Base-by-base conservation (phyloP, 805 yeast genomes). In the Pichia gijzeniarum region DNA sequence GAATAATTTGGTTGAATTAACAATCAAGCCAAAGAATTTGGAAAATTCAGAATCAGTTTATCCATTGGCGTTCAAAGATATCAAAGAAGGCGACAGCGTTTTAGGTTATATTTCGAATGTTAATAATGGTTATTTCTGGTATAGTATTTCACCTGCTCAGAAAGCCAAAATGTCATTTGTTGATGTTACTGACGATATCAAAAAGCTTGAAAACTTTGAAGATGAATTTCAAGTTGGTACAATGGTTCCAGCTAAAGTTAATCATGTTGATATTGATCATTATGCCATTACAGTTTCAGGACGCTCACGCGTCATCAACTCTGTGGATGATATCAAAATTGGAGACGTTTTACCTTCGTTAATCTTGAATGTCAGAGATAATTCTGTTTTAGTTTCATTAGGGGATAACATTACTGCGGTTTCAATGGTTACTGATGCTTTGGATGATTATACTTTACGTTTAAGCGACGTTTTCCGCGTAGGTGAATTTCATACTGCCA, bases 361-460 rank as follows among this genome's bases (percentile, higher is more conserved):
- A 57, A 69, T 88, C 13, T 57, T 77, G 44, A 79, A 73, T 53
- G 74, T 84, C 2, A 67, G 73, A 43, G 82, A 77, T 12, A 71
- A 74, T 36, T 78, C 72, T 53, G 80, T 86, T 35, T 63, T 84
- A 53, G 82, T 87, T 36, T 85, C 83, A 49, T 64, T 88, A 38
- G 85, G 88, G n/a, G 71, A 72, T 30, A 72, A 70, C 38, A 69
- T 82, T 9, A 71, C 73, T 30, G 90, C 84, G 3, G 71, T 81
- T 44, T 73, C 93, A 3, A 79, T 74, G 57, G 75, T 83, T 42
- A 80, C 93, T 3, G 96, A 88, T 61, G 88, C 95, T 5, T 68
- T 85, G 53, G 76, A 81, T 57, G 83, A 83, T 59, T 86, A 76
- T 60, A 69, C 79, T 31, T 65, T 72, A 34, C 70, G 73, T 39